Evolutionary conservation across 1,284 basidiomycete genomes (phyloP).

Genomic region (Mycena sp.): DNA sequence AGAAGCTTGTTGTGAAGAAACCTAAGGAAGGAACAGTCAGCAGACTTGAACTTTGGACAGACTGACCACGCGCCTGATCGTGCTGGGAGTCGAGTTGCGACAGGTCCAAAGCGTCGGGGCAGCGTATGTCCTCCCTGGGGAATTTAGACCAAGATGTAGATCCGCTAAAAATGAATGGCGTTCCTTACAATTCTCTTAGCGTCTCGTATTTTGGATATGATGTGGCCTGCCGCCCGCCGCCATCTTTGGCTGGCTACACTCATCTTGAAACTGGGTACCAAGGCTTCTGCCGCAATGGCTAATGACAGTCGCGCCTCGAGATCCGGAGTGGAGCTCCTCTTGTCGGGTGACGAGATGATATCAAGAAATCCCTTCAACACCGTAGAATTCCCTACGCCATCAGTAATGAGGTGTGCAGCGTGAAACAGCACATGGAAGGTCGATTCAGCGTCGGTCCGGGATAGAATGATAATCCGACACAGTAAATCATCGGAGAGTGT

Average conservation of each 20-base stretch:
- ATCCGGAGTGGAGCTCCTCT: slow-evolving; percentile 35
- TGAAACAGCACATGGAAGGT: slow-evolving; percentile 53
- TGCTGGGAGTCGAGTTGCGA: slow-evolving; percentile 49
- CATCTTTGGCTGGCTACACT: slow-evolving; percentile 53
- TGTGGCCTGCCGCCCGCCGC: slow-evolving; percentile 55
- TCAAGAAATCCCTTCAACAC: slow-evolving; percentile 58
- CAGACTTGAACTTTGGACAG: slow-evolving; percentile 37
- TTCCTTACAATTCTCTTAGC: slow-evolving; percentile 45
- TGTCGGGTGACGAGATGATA: slow-evolving; percentile 43
- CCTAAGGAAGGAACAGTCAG: slow-evolving; percentile 1
- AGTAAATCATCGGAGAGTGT: slow-evolving; percentile 49
- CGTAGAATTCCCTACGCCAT: slow-evolving; percentile 55
- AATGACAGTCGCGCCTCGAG: slow-evolving; percentile 51
- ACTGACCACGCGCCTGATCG: slow-evolving; percentile 37
- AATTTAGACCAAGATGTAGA: slow-evolving; percentile 2
- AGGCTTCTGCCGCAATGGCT: slow-evolving; percentile 48
- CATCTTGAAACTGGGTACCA: slow-evolving; percentile 44
- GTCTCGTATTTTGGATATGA: slow-evolving; percentile 47
- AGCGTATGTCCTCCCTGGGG: slow-evolving; percentile 66
- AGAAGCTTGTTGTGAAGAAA: background rate
- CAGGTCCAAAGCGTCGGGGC: slow-evolving; percentile 49
- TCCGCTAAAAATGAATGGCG: background rate
- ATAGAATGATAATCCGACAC: slow-evolving; percentile 49
- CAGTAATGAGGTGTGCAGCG: slow-evolving; percentile 57
- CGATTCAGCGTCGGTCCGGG: slow-evolving; percentile 42